These are phyloP conservation scores for Corniculantispora saksenae DNA, from an alignment of 2,329 filamentous ascomycete species.

Conservation along the genomic window DNA sequence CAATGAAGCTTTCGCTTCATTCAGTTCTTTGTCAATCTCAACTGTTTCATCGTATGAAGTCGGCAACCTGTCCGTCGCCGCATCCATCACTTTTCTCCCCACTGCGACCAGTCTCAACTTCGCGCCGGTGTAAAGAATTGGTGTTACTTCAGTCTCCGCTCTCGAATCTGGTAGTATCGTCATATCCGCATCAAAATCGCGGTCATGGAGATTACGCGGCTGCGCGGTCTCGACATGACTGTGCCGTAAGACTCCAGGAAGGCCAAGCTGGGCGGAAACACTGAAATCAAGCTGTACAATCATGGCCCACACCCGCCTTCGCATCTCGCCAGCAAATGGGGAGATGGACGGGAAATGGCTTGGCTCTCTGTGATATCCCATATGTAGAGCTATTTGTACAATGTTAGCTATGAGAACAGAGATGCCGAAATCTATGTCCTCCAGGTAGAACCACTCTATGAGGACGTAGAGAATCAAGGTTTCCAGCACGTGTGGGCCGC, in stretches of 20 bases:
- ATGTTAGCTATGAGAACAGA: constrained; percentile 38
- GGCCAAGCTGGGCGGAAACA: neutral
- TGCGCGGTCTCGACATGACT: neutral
- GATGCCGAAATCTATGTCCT: constrained; percentile 34
- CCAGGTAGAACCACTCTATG: constrained; percentile 32
- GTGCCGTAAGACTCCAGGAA: neutral
- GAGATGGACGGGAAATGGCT: neutral
- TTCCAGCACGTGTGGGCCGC: constrained; percentile 43
- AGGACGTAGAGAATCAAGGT: constrained; percentile 38
- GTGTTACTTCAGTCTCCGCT: constrained; percentile 1
- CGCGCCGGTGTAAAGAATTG: neutral
- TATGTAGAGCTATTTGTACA: constrained; percentile 38
- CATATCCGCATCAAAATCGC: neutral
- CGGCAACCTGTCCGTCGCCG: neutral
- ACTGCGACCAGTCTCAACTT: neutral
- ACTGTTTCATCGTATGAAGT: neutral
- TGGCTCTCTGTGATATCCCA: constrained; percentile 46
- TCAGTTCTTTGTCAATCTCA: neutral
- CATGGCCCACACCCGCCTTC: neutral
- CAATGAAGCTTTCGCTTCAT: neutral
- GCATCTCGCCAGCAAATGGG: neutral
- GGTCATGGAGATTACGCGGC: neutral
- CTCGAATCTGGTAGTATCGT: neutral
- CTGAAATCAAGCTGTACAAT: neutral
- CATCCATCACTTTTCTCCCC: neutral